Conservation (phyloP, 2,329 filamentous ascomycete genomes). For the Lachnellula arida region DNA sequence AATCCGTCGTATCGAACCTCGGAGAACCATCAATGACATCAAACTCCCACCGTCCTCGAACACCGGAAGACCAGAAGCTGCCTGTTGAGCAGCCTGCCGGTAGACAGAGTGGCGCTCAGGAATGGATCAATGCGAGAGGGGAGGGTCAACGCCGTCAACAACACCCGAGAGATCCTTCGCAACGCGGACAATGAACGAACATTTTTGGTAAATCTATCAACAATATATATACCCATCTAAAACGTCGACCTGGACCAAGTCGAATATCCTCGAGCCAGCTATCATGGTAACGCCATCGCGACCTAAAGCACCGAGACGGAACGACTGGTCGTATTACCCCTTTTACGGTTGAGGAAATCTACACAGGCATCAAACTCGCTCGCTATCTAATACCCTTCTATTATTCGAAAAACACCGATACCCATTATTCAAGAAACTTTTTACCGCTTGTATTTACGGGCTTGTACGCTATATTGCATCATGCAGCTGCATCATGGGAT, state of each 20-base stretch:
- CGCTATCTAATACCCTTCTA: background rate
- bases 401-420: background rate
- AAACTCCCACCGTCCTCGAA: constrained; percentile 8
- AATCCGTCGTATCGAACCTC: constrained; percentile 48
- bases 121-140: constrained; percentile 46
- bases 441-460: constrained; percentile 9
- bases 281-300: background rate
- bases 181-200: constrained; percentile 32
- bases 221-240: background rate
- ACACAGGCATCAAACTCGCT: background rate
- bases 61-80: constrained; percentile 53
- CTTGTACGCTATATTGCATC: constrained; percentile 18
- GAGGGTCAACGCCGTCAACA: constrained; percentile 37
- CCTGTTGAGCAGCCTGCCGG: constrained; percentile 53
- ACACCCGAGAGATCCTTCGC: constrained; percentile 39
- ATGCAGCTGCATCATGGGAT: constrained; percentile 15
- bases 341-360: background rate
- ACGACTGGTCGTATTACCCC: background rate
- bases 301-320: constrained; percentile 5
- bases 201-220: background rate
- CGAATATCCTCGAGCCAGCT: constrained; percentile 6
- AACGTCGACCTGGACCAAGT: background rate
- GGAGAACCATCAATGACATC: constrained; percentile 14
- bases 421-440: background rate
- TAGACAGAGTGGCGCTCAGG: constrained; percentile 45